phyloP scores from a whole-genome alignment of 495 filamentous ascomycete genomes.

The Astrocystis sublimbata region DNA sequence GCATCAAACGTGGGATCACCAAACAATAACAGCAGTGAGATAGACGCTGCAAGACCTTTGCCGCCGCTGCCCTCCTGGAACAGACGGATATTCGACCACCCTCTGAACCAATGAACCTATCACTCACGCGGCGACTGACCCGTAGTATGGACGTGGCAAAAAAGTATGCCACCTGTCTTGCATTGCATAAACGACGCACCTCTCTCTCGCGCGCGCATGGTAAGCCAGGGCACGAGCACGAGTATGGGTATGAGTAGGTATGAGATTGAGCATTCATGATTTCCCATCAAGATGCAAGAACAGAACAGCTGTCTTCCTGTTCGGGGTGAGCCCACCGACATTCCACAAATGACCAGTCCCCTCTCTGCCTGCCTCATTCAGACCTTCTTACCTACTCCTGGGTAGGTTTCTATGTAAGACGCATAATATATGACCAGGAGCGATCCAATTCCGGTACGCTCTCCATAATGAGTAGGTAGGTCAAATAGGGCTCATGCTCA shows the following conservation, averaged over 20 bases:
- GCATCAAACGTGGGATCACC: too few relatives aligned
- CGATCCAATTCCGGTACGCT: too few relatives aligned
- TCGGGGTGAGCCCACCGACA: not conserved
- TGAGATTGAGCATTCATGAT: too few relatives aligned
- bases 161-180: slow-evolving; percentile 39
- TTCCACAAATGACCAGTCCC: not conserved
- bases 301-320: not conserved
- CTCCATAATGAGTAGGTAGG: too few relatives aligned
- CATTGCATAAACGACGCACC: slow-evolving; percentile 38
- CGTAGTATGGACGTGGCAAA: slow-evolving; percentile 25
- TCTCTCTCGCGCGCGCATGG: not conserved
- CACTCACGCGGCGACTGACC: not conserved
- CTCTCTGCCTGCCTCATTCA: not conserved
- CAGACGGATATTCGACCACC: slow-evolving; percentile 1
- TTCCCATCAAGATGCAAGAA: slow-evolving; percentile 1
- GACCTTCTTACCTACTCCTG: too few relatives aligned
- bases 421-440: too few relatives aligned
- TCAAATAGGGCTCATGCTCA: too few relatives aligned
- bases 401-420: too few relatives aligned
- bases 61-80: slow-evolving; percentile 2
- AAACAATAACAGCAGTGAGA: slow-evolving; percentile 1
- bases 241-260: too few relatives aligned
- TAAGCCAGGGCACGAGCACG: slow-evolving; percentile 38
- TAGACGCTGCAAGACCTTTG: not conserved
- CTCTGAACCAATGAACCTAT: not conserved